Evolutionary conservation across 768 basidiomycete genomes (phyloP), one percentile per base, ranked within the genome.

Genomic region (Russula foetens): DNA sequence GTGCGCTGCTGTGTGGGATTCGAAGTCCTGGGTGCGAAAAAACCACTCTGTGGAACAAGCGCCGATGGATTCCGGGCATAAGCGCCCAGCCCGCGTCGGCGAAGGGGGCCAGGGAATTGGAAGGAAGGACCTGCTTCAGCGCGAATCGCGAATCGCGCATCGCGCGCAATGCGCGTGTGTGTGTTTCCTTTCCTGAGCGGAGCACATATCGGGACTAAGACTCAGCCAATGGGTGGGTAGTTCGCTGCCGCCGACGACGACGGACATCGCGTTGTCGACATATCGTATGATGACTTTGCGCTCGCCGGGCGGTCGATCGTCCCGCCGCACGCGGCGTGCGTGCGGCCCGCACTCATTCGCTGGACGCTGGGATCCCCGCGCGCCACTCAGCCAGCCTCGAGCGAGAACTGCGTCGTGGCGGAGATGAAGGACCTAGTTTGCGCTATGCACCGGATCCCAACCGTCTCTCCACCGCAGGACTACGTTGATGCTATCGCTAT

Each of bases 271-370:
- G 0, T 77, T 93, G 41, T 73, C n/a, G n/a, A n/a, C n/a, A n/a
- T n/a, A n/a, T n/a, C 98, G 55, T 92, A 92, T 67, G 96, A 98
- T 66, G 96, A 98, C 67, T 71, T 98, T 28, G 77, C 89, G 69
- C 82, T 89, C 19, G n/a, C n/a, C n/a, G 87, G 88, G 4, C 83
- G 92, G 29, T 88, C 88, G 4, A 76, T 84, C 17, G 73, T 92
- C 23, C 92, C 92, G 5, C 95, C 95, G 0, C 81, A 89, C 58
- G 77, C 80, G 19, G 81, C 94, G 12, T 85, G 90, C 21, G 72
- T 81, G 8, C 80, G 85, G 48, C 90, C 96, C 0, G 80, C 83
- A 2, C 76, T 95, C 2, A 79, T 90, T n/a, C n/a, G n/a, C n/a
- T n/a, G n/a, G n/a, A 26, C 78, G 92, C 47, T 99, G 96, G 97